These are phyloP conservation scores for Allodekkera sacchari DNA, from an alignment of 805 yeast genomes.

Conservation along the genomic window DNA sequence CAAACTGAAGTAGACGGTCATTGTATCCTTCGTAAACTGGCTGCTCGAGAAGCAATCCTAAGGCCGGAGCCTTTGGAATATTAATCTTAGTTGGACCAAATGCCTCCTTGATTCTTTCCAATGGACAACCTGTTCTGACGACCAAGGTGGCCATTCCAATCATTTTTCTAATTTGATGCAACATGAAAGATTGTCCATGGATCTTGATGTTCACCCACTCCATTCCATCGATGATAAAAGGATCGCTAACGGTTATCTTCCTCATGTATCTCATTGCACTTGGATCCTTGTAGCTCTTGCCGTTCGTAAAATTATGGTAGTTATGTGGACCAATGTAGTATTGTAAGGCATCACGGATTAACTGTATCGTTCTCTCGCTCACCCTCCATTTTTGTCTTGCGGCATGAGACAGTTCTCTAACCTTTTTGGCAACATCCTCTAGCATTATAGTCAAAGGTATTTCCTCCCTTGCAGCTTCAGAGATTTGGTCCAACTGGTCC, in stretches of 20 bases:
- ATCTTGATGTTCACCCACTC: slow-evolving; percentile 96
- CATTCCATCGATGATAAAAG: slow-evolving; percentile 85
- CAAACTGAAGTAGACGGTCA: slow-evolving; percentile 58
- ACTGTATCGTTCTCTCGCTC: slow-evolving; percentile 48
- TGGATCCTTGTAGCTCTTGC: slow-evolving; percentile 70
- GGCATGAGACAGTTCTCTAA: slow-evolving; percentile 56
- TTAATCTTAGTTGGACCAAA: slow-evolving; percentile 69
- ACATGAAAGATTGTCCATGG: slow-evolving; percentile 97
- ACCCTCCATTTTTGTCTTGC: slow-evolving; percentile 66
- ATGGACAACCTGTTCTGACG: slow-evolving; percentile 80
- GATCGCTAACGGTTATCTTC: slow-evolving; percentile 69
- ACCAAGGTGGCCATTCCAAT: slow-evolving; percentile 88
- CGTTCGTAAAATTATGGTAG: slow-evolving; percentile 43
- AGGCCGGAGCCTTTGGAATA: slow-evolving; percentile 96
- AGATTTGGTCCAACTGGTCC: slow-evolving; percentile 28
- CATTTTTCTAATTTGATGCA: slow-evolving; percentile 97
- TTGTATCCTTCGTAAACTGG: slow-evolving; percentile 90
- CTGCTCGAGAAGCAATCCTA: slow-evolving; percentile 81
- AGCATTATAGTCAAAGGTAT: slow-evolving; percentile 28
- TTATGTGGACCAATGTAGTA: slow-evolving; percentile 83
- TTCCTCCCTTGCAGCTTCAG: slow-evolving; percentile 28
- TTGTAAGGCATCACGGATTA: slow-evolving; percentile 60
- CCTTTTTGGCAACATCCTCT: slow-evolving; percentile 31
- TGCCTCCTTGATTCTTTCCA: slow-evolving; percentile 65
- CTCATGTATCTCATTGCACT: slow-evolving; percentile 82